Base-by-base conservation (phyloP, 2,329 filamentous ascomycete species). In the Cercospora zeina region DNA sequence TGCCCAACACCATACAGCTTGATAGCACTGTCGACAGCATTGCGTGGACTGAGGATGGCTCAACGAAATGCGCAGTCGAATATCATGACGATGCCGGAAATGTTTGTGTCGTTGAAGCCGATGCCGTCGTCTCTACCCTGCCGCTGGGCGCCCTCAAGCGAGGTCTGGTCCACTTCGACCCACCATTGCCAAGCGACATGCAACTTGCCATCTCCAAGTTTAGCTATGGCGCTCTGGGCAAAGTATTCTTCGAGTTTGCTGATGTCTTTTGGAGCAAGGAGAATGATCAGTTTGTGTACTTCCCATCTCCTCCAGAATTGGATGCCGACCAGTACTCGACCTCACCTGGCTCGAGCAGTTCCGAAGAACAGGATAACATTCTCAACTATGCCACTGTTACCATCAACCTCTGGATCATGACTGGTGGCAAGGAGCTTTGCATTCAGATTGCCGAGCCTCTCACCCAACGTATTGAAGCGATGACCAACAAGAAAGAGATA, bases 251-350 rank as follows among this genome's bases (percentile, higher is more conserved):
- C 60, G 77, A 78, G 59, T 79, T 79, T 58, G 69, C 69, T 47
- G 76, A 78, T 36, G 74, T 79, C 31, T 79, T 79, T 69, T 79
- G 77, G 77, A 72, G 76, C 30, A 79, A 78, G 61, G 77, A 79
- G 58, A 77, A 79, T 63, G 77, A 79, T 68, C 77, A 79, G 63
- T 78, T 79, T 66, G 76, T 79, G 53, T 79, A 74, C 69, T 79
- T 78, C 56, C 77, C 77, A 1, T 75, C 77, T 13, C 77, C 77
- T 30, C 63, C 70, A 14, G 61, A 58, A 4, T 53, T 51, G 19
- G 67, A 49, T 2, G 65, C 72, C 6, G 74, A 73, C 7, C 62
- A 69, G 6, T 70, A 71, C 9, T 63, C 64, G n/a, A 68, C 68
- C 2, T 69, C 69, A 37, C 61, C 61, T 16, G 62, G 63, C 34